Conservation (phyloP, 495 filamentous ascomycete species). For the Coniosporium apollinis region DNA sequence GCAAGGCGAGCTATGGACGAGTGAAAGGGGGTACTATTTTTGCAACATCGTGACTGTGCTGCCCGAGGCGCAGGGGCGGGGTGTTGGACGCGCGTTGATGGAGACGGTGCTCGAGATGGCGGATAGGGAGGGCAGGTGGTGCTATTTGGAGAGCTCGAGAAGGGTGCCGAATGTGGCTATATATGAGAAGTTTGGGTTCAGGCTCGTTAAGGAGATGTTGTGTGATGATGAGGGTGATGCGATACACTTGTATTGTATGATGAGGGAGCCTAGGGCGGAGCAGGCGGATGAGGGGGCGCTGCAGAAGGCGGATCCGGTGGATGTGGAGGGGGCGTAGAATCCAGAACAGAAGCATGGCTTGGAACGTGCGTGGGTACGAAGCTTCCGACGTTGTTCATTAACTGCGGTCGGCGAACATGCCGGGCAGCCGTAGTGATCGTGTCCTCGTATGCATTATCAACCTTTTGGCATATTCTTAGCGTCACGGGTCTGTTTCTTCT, state of each 20-base stretch:
- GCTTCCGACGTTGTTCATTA: no score
- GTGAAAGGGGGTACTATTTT: constrained; percentile 48
- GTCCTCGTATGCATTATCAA: no score
- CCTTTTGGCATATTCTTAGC: no score
- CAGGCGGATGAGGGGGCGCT: no score
- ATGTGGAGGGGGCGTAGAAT: no score
- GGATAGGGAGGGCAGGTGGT: constrained; percentile 39
- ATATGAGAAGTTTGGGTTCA: constrained; percentile 49
- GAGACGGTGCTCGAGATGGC: constrained; percentile 39
- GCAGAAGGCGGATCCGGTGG: no score
- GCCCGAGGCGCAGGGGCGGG: constrained; percentile 39
- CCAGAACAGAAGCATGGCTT: no score
- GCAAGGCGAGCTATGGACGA: constrained; percentile 40
- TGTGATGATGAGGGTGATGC: constrained; percentile 39
- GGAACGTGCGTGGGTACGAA: no score
- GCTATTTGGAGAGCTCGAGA: constrained; percentile 49
- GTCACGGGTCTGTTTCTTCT: no score
- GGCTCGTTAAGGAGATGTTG: constrained; percentile 41
- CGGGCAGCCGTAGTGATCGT: no score
- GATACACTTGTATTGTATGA: constrained; percentile 33
- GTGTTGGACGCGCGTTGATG: constrained; percentile 42
- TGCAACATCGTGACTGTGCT: constrained; percentile 53
- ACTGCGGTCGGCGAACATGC: no score
- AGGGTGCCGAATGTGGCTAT: constrained; percentile 46
- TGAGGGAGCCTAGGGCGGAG: constrained; percentile 30